Evolutionary conservation across 352 stramenopile species (phyloP), one percentile per base, ranked within the genome.

Genomic region (Phytophthora lateralis): DNA sequence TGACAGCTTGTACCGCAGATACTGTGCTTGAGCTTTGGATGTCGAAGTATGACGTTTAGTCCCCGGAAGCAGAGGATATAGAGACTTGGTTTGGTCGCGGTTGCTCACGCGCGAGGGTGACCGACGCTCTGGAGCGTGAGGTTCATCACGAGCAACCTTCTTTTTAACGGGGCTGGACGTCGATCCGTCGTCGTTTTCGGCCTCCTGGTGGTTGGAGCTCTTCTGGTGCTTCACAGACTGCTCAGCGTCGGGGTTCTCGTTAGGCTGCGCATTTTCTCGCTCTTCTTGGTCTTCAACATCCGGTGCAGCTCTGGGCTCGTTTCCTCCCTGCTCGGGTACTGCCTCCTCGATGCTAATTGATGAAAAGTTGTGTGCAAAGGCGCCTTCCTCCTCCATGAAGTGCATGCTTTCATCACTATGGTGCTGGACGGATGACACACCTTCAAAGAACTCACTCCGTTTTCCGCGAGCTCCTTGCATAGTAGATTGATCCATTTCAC

Each of bases 351-450:
- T 71, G 44, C 71, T 74, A 15, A 74, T 76, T 2, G 62, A 68
- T 6, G 77, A 80, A 34, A 89, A 89, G 8, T 82, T 66, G 3
- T 76, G 67, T 6, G 68, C 69, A 15, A 86, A 73, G 18, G 69
- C 69, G 6, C 61, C 55, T 32, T 77, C 76, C 27, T 88, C 77
- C 6, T 89, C 80, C 11, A 89, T 73, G 24, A 83, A 88, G 42
- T 89, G 80, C 52, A 84, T 75, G 24, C 80, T 89, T 20, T 71
- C 74, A 24, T 80, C 69, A 41, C 71, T 88, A 7, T 74, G 70
- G n/a, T 77, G 71, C 4, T 84, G 85, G 15, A 91, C 82, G 0
- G 82, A 91, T 14, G 82, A 91, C 10, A 91, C 70, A n/a, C 77
- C 76, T 30, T 82, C 82, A 61, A 91, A 91, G 54, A 81, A 87